phyloP scores from a whole-genome alignment of 768 basidiomycete genomes.

The Pleurotus tuber-regium region DNA sequence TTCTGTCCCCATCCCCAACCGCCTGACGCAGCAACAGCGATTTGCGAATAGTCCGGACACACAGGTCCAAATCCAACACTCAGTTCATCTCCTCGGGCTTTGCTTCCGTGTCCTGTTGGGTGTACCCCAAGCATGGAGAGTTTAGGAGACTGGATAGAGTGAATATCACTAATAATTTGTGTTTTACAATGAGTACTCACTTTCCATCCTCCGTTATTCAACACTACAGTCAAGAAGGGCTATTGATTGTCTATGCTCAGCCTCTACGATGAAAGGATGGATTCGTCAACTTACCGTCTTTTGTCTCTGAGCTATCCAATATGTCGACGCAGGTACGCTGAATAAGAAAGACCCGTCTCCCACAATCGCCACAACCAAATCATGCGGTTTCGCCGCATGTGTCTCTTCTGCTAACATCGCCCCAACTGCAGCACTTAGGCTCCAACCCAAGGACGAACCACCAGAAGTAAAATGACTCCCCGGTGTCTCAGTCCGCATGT shows the following conservation, averaged over 20 bases:
- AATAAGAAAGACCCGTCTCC: slow-evolving; percentile 74
- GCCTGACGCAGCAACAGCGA: slow-evolving; percentile 65
- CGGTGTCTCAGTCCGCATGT: slow-evolving; percentile 49
- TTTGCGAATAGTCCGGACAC: slow-evolving; percentile 56
- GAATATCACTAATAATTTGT: neutral
- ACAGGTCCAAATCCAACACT: slow-evolving; percentile 65
- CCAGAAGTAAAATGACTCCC: slow-evolving; percentile 57
- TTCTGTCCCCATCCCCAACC: slow-evolving; percentile 63
- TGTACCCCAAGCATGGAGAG: slow-evolving; percentile 65
- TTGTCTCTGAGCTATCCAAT: slow-evolving; percentile 73
- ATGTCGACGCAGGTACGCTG: slow-evolving; percentile 60
- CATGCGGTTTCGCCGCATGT: slow-evolving; percentile 28
- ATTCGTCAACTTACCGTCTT: slow-evolving; percentile 45
- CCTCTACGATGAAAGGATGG: neutral
- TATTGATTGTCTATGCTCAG: slow-evolving; percentile 18
- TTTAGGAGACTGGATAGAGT: slow-evolving; percentile 46
- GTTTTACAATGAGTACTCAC: slow-evolving; percentile 24
- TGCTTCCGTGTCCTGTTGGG: slow-evolving; percentile 53
- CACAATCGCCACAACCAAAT: slow-evolving; percentile 58
- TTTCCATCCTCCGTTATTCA: slow-evolving; percentile 75
- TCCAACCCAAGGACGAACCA: slow-evolving; percentile 69
- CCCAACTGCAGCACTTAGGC: slow-evolving; percentile 62
- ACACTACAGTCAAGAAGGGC: slow-evolving; percentile 69
- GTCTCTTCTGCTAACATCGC: slow-evolving; percentile 43
- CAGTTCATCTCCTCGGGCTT: slow-evolving; percentile 43